Conservation (phyloP, 116 monocot species). For the Zostera marina region DNA sequence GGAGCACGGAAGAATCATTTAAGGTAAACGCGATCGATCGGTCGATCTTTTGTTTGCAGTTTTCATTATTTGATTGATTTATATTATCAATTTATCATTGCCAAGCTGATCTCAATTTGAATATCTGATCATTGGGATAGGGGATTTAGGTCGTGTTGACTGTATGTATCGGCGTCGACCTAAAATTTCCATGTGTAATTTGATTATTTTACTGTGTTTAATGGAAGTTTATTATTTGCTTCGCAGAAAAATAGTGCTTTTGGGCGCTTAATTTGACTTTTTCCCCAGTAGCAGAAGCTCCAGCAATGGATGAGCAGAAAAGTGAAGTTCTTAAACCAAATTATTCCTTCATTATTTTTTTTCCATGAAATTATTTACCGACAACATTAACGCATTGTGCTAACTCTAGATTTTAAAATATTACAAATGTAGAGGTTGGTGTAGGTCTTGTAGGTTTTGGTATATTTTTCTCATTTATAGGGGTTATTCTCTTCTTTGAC, state of each 20-base stretch:
- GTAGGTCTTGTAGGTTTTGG: constrained; percentile 53
- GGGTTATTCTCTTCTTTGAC: constrained; percentile 73
- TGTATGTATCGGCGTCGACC: too few relatives aligned
- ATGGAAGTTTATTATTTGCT: not conserved
- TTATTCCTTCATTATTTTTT: not conserved
- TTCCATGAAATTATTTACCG: not conserved
- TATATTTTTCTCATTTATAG: constrained; percentile 61
- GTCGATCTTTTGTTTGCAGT: too few relatives aligned
- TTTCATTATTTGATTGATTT: too few relatives aligned
- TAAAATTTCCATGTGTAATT: too few relatives aligned
- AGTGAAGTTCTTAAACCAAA: constrained; percentile 5
- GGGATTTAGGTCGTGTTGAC: too few relatives aligned
- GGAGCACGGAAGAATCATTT: too few relatives aligned
- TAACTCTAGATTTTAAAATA: not conserved
- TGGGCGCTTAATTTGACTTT: not conserved
- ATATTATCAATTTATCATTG: too few relatives aligned
- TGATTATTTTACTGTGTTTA: too few relatives aligned
- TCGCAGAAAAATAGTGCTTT: not conserved
- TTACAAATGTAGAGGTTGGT: constrained; percentile 20
- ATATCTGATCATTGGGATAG: too few relatives aligned
- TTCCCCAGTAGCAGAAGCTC: not conserved
- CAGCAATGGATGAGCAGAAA: constrained; percentile 12
- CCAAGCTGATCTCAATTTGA: too few relatives aligned
- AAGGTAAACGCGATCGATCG: too few relatives aligned
- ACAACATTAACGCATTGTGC: too few relatives aligned